Evolutionary conservation across 202 grass and related monocot genomes (phyloP), one percentile per base, ranked within the genome.

Genomic region (Elaeis oleifera): DNA sequence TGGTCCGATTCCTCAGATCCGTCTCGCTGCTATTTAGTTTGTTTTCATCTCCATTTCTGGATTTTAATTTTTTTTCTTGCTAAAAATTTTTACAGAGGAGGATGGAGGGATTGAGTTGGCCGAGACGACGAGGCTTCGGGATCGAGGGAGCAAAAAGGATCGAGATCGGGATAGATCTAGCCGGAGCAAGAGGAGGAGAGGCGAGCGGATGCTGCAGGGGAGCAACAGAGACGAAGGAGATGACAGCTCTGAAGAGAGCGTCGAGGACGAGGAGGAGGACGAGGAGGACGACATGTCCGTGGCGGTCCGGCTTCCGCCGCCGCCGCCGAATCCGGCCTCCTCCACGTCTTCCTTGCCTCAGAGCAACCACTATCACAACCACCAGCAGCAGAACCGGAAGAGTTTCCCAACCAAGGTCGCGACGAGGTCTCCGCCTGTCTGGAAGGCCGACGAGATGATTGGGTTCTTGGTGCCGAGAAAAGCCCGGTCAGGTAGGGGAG

Each of bases 381-480:
- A 75, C 32, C 63, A 66, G 51, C 84, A 78, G 69, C 89, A 76
- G 71, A 79, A 85, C 59, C 77, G 85, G 32, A 99, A 84, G 75
- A 81, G 58, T 2, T 72, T 64, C 27, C 26, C 82, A 20, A 18
- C 52, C 9, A 68, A 56, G 29, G 63, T 78, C 51, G 72, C 75
- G 3, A 39, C 36, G 36, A 99, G 83, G 81, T 60, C 73, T 36
- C 80, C 90, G 13, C 21, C 67, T 21, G 69, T 73, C 5, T 81
- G 71, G 80, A 90, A 85, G 60, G 76, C 88, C 0, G 94, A 97
- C 70, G 94, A 97, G 74, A 97, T 97, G 94, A 92, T 99, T 61
- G 94, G 94, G 16, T 85, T 99, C 51, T 65, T 85, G 1, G 94
- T 99, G 3, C 94, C 94, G 0, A 78, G 94, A 65, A 99, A 99